phyloP scores from a whole-genome alignment of 2,329 filamentous ascomycete genomes.

The Apiospora arundinis region DNA sequence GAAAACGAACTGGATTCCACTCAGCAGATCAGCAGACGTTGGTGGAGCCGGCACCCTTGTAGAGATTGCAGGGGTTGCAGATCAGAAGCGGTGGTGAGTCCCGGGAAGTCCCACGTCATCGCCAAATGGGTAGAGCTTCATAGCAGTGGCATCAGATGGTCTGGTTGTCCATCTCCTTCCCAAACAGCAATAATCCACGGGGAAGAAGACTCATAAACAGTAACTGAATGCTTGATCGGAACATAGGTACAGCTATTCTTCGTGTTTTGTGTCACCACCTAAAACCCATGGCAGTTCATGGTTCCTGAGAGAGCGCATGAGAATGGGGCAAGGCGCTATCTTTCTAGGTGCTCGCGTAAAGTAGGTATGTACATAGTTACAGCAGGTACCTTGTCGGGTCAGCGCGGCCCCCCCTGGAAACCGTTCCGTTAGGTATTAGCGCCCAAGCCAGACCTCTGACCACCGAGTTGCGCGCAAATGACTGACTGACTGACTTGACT shows the following conservation, averaged over 20 bases:
- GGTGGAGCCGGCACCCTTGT: conserved; percentile 9
- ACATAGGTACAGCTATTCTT: too few species aligned
- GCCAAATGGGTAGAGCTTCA: neutral
- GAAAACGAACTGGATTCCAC: conserved; percentile 13
- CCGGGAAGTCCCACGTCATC: conserved; percentile 15
- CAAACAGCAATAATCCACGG: neutral
- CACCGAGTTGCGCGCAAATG: neutral
- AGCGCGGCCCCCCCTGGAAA: neutral
- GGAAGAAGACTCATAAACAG: neutral
- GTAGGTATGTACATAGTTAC: too few species aligned
- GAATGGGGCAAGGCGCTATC: neutral
- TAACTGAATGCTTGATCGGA: too few species aligned
- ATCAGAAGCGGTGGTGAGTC: conserved; percentile 12
- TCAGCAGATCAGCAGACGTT: neutral
- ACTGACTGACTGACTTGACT: neutral
- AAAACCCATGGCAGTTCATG: neutral
- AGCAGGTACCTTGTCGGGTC: neutral
- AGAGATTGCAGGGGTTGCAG: conserved; percentile 22
- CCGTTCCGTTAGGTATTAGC: neutral
- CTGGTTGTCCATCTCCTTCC: neutral
- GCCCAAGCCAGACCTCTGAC: conserved; percentile 3
- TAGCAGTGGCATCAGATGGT: neutral
- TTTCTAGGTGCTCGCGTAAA: neutral
- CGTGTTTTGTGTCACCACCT: neutral
- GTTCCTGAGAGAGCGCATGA: neutral